Evolutionary conservation across 1,284 basidiomycete species (phyloP).

Genomic region (Thelephora terrestris): DNA sequence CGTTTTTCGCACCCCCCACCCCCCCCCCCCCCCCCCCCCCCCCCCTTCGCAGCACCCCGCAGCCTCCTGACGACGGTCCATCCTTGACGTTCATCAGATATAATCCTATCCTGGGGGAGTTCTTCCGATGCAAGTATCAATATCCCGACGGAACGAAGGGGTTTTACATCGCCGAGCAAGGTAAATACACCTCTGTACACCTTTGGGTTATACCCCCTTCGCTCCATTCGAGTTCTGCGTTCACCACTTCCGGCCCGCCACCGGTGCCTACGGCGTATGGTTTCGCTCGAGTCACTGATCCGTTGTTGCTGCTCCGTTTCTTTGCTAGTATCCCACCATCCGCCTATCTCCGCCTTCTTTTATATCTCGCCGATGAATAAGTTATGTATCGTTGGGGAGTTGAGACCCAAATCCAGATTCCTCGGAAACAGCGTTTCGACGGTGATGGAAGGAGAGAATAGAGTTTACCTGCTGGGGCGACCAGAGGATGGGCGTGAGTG

Average conservation of each 20-base stretch:
- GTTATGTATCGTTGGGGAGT: conserved; percentile 80
- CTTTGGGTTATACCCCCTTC: background rate
- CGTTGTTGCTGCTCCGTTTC: conserved; percentile 2
- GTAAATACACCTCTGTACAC: conserved; percentile 22
- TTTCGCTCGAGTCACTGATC: conserved; percentile 1
- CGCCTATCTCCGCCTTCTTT: conserved; percentile 94
- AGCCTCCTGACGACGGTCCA: background rate
- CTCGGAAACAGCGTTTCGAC: conserved; percentile 94
- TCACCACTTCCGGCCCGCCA: background rate
- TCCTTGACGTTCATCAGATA: conserved; percentile 43
- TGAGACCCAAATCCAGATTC: conserved; percentile 94
- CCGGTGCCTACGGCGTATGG: background rate
- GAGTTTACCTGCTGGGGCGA: conserved; percentile 70
- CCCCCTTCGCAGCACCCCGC: conserved; percentile 4
- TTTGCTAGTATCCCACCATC: conserved; percentile 77
- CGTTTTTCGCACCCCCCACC: background rate
- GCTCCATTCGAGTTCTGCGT: background rate
- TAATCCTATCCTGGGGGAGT: conserved; percentile 95
- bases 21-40: conserved; percentile 8
- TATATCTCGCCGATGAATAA: conserved; percentile 92
- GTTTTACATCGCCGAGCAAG: conserved; percentile 98
- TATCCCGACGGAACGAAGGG: conserved; percentile 88
- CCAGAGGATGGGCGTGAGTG: conserved; percentile 79
- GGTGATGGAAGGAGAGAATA: conserved; percentile 93
- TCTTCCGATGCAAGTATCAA: conserved; percentile 93